Evolutionary conservation across 148 eudicot genomes (phyloP).

Genomic region (Arbutus unedo): DNA sequence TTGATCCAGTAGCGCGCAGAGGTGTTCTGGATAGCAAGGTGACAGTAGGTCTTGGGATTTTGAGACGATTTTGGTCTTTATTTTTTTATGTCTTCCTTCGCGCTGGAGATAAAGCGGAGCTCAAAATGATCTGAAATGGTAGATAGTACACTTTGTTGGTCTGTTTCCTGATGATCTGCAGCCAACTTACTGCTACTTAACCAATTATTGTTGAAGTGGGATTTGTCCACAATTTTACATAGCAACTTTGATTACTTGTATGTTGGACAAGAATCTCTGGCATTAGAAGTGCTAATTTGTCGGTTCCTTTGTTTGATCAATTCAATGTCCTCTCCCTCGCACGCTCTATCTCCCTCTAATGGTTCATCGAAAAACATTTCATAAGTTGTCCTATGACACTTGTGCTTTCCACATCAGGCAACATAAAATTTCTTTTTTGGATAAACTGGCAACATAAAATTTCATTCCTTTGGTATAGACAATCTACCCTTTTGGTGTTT

Average conservation of each 20-base stretch:
- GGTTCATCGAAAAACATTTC: background rate
- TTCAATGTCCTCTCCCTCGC: background rate
- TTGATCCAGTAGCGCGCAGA: no score
- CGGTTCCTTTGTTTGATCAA: background rate
- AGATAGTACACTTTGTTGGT: background rate
- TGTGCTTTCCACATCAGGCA: no score
- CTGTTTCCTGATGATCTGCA: background rate
- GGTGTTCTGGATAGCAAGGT: no score
- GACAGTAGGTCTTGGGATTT: no score
- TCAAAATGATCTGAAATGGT: background rate
- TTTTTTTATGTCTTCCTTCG: no score
- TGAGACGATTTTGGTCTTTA: no score
- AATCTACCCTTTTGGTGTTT: background rate
- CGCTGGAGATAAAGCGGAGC: no score
- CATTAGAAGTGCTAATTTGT: background rate
- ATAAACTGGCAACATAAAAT: background rate
- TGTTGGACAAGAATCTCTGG: background rate
- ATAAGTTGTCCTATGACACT: background rate
- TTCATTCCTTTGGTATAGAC: background rate
- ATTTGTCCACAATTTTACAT: background rate
- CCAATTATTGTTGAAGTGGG: conserved; percentile 3
- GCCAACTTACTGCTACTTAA: background rate
- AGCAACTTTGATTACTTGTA: background rate
- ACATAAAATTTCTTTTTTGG: background rate
- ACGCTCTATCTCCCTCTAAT: background rate